phyloP scores from a whole-genome alignment of 352 stramenopile species.

The Phytophthora colocasiae region DNA sequence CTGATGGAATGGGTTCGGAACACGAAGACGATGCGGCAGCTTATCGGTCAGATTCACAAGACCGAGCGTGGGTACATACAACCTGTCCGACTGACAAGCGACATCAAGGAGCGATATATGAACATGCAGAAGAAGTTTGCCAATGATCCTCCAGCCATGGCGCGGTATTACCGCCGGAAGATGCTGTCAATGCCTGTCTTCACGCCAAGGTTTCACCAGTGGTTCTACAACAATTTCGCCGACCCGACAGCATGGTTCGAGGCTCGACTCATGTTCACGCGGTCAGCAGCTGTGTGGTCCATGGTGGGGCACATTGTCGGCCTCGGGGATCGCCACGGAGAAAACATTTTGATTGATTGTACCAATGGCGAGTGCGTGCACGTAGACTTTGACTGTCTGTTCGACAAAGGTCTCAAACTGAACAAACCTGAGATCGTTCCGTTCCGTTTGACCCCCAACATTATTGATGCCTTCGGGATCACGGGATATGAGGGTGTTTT shows the following conservation, averaged over 20 bases:
- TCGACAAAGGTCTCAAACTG: conserved; percentile 99
- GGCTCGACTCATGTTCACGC: conserved; percentile 87
- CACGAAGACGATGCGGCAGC: conserved; percentile 94
- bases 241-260: conserved; percentile 99
- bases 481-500: conserved; percentile 97
- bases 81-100: conserved; percentile 73
- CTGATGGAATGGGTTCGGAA: conserved; percentile 99
- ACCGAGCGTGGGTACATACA: conserved; percentile 88
- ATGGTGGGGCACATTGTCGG: conserved; percentile 97
- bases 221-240: conserved; percentile 98
- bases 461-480: conserved; percentile 99
- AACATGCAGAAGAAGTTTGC: conserved; percentile 90
- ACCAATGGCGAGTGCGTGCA: conserved; percentile 98
- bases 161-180: conserved; percentile 69
- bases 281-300: conserved; percentile 95
- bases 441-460: conserved; percentile 99
- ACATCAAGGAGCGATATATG: conserved; percentile 89
- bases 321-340: conserved; percentile 95
- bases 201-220: conserved; percentile 97
- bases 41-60: conserved; percentile 90
- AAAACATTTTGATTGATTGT: conserved; percentile 99
- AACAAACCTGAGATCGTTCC: conserved; percentile 98
- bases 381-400: conserved; percentile 99
- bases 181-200: conserved; percentile 81
- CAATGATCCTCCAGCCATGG: conserved; percentile 82